Conservation (phyloP, 768 basidiomycete genomes). For the Boletellus emodensis region DNA sequence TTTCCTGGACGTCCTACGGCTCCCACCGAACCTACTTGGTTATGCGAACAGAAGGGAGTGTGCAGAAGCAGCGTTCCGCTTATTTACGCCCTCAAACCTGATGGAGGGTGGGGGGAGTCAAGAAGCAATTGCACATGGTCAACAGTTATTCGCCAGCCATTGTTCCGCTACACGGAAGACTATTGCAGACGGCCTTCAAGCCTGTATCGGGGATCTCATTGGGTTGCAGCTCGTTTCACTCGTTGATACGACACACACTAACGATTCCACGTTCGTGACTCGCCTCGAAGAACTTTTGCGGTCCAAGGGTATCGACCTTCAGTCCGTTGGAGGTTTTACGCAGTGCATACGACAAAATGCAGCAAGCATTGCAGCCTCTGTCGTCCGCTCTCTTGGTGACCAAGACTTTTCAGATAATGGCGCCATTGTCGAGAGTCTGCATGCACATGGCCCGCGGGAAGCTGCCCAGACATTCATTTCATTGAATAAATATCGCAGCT, state of each 20-base stretch:
- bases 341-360: conserved; percentile 40
- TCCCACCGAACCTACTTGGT: conserved; percentile 75
- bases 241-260: conserved; percentile 32
- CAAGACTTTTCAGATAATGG: conserved; percentile 57
- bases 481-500: conserved; percentile 50
- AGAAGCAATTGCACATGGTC: conserved; percentile 35
- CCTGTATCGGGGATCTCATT: conserved; percentile 68
- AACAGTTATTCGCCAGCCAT: conserved; percentile 51
- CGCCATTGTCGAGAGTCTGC: conserved; percentile 46
- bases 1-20: conserved; percentile 47
- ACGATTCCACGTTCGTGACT: conserved; percentile 17
- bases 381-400: conserved; percentile 63
- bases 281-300: conserved; percentile 36
- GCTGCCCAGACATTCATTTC: conserved; percentile 44
- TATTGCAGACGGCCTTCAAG: conserved; percentile 46
- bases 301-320: conserved; percentile 29
- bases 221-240: conserved; percentile 54
- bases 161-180: conserved; percentile 58
- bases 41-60: conserved; percentile 64
- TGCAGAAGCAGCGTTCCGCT: conserved; percentile 60
- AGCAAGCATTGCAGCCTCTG: conserved; percentile 54
- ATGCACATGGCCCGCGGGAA: conserved; percentile 30
- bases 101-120: conserved; percentile 35
- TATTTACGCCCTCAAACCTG: conserved; percentile 66
- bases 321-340: conserved; percentile 31